phyloP scores from a whole-genome alignment of 2,329 filamentous ascomycete genomes.

The Fusarium pseudograminearum region DNA sequence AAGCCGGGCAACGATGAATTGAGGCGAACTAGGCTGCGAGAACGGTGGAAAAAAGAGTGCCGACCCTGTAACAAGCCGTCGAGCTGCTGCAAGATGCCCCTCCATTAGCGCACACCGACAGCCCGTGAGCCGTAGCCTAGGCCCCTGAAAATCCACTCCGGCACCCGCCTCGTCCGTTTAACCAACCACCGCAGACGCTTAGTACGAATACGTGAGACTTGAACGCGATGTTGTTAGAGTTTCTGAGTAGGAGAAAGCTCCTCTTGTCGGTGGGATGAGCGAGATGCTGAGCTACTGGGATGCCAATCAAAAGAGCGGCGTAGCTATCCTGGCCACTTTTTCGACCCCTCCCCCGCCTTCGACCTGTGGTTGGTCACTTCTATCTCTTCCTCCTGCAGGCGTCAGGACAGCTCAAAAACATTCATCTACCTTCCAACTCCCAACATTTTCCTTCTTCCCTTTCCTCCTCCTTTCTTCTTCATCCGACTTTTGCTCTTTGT shows the following conservation, averaged over 20 bases:
- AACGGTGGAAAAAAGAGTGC: conserved; percentile 31
- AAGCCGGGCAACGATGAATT: conserved; percentile 37
- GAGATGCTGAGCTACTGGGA: background rate
- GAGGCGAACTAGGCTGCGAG: conserved; percentile 38
- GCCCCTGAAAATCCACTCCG: conserved; percentile 42
- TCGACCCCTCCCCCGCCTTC: conserved; percentile 54
- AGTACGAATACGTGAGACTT: conserved; percentile 46
- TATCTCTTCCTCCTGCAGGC: conserved; percentile 42
- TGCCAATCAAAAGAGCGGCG: conserved; percentile 33
- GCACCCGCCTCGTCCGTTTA: conserved; percentile 42
- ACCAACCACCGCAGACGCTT: conserved; percentile 33
- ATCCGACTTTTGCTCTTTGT: conserved; percentile 41
- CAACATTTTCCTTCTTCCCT: conserved; percentile 35
- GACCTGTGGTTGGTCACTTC: conserved; percentile 44
- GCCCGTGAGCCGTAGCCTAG: conserved; percentile 40
- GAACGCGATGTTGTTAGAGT: conserved; percentile 25
- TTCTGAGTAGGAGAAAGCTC: conserved; percentile 23
- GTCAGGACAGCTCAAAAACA: conserved; percentile 30
- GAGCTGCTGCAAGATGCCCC: conserved; percentile 41
- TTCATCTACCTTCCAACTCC: conserved; percentile 40
- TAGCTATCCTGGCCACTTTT: conserved; percentile 32
- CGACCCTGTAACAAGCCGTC: conserved; percentile 32
- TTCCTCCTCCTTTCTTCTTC: conserved; percentile 39
- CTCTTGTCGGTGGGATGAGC: conserved; percentile 16
- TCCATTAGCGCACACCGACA: conserved; percentile 47